These are phyloP conservation scores for Bertia moriformis DNA, from an alignment of 2,329 filamentous ascomycete genomes.

Conservation along the genomic window DNA sequence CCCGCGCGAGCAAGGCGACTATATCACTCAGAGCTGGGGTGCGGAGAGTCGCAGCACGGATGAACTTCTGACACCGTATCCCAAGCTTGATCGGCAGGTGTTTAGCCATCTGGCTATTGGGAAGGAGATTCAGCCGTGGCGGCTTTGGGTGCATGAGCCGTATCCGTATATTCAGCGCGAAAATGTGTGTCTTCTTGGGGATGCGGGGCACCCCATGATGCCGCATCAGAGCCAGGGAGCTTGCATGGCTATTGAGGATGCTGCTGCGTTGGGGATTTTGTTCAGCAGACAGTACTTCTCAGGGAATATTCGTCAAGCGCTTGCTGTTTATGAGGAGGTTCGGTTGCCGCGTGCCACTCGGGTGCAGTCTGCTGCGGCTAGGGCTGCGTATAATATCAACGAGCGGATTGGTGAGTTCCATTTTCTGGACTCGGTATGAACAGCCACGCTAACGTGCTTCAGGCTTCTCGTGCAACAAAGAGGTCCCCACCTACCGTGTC, in stretches of 20 bases:
- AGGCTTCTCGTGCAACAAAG: constrained; percentile 49
- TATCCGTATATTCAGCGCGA: constrained; percentile 40
- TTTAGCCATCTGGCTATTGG: constrained; percentile 40
- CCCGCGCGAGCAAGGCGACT: constrained; percentile 42
- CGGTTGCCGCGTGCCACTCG: constrained; percentile 36
- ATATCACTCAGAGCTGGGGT: constrained; percentile 44
- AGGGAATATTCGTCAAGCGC: constrained; percentile 29
- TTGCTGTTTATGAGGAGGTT: constrained; percentile 34
- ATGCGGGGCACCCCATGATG: constrained; percentile 58
- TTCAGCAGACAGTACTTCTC: constrained; percentile 32
- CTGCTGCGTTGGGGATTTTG: constrained; percentile 44
- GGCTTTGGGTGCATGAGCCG: constrained; percentile 49
- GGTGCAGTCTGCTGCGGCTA: constrained; percentile 40
- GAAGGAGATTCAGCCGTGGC: constrained; percentile 49
- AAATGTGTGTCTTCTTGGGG: constrained; percentile 42
- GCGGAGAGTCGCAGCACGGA: constrained; percentile 33
- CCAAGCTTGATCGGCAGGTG: constrained; percentile 42
- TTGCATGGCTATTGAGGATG: constrained; percentile 56
- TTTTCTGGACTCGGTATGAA: constrained; percentile 1
- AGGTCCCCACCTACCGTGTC: constrained; percentile 41
- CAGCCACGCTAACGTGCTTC: constrained; percentile 17
- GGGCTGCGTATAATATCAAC: constrained; percentile 45
- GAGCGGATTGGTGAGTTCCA: constrained; percentile 36
- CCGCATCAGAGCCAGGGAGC: constrained; percentile 57
- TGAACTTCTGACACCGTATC: constrained; percentile 45